These are phyloP conservation scores for Phytophthora chlamydospora DNA, from an alignment of 352 stramenopile species.

Conservation along the genomic window DNA sequence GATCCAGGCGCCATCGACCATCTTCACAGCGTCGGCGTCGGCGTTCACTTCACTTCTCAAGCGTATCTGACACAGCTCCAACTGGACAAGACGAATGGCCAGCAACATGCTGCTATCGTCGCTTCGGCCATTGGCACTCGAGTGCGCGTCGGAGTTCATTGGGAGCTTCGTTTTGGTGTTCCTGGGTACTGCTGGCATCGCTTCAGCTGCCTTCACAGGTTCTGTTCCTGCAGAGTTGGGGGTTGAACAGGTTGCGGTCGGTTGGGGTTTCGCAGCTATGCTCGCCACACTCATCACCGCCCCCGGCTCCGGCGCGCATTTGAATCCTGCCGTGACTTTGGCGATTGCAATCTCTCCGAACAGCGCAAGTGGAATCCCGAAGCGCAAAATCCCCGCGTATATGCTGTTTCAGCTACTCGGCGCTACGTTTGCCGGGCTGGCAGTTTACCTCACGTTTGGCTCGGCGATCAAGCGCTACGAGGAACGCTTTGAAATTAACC, in stretches of 20 bases:
- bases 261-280: slow-evolving; percentile 50
- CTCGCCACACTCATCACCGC: slow-evolving; percentile 58
- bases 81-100: slow-evolving; percentile 6
- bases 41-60: slow-evolving; percentile 16
- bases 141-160: slow-evolving; percentile 48
- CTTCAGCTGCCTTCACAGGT: slow-evolving; percentile 23
- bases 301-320: slow-evolving; percentile 61
- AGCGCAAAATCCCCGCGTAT: slow-evolving; percentile 61
- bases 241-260: slow-evolving; percentile 27
- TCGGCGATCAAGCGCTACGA: slow-evolving; percentile 63
- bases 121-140: slow-evolving; percentile 31
- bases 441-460: slow-evolving; percentile 57
- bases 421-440: slow-evolving; percentile 45
- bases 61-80: not conserved
- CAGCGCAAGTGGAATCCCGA: slow-evolving; percentile 34
- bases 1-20: slow-evolving; percentile 14
- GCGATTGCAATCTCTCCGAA: slow-evolving; percentile 48
- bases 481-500: slow-evolving; percentile 38
- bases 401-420: slow-evolving; percentile 62
- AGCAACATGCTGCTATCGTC: slow-evolving; percentile 22
- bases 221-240: slow-evolving; percentile 10
- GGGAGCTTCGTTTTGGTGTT: slow-evolving; percentile 51
- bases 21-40: slow-evolving; percentile 8
- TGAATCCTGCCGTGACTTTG: slow-evolving; percentile 74
- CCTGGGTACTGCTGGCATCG: slow-evolving; percentile 37